Evolutionary conservation across 371 early-diverging fungal species (phyloP), one percentile per base, ranked within the genome.

Genomic region (Mucor lusitanicus): DNA sequence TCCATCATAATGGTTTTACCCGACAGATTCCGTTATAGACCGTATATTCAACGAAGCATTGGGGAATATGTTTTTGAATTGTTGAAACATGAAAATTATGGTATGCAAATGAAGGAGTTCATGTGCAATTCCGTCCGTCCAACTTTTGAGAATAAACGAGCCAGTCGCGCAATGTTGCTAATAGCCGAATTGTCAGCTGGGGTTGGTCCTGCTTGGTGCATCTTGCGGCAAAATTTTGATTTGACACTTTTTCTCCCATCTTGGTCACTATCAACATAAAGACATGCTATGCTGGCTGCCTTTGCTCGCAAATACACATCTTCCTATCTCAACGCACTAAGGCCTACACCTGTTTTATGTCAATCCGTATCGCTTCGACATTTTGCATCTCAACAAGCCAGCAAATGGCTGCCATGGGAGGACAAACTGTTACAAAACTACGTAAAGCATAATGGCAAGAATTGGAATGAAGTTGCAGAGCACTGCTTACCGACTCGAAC

Each of bases 31-130:
- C 17, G 75, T 68, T 54, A 77, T 64, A 13, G 79, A 75, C n/a
- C 77, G 73, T 23, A 81, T 71, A 50, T 75, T 80, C 15, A 72
- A 35, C n/a, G 69, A 59, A 9, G 75, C 54, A 53, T 57, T 74
- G 17, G 81, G 81, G 21, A 81, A 70, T 19, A 79, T 79, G 59
- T 65, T 81, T 56, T 81, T 81, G 27, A 81, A 81, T 19, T 81
- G 82, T 35, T 79, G 77, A 74, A 81, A 81, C 82, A 81, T 81
- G 19, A 44, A 44, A 19, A 7, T 44, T n/a, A n/a, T 44, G 27
- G 23, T 53, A 13, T 40, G 23, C 25, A 53, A 27, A 53, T 53
- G 13, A 53, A 53, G 27, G 23, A 13, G 25, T 25, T 25, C 13
- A 53, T 9, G 40, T 40, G 17, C 40, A 40, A n/a, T n/a, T n/a